Base-by-base conservation (phyloP, 106 monocot species). In the Dioscorea dumetorum region DNA sequence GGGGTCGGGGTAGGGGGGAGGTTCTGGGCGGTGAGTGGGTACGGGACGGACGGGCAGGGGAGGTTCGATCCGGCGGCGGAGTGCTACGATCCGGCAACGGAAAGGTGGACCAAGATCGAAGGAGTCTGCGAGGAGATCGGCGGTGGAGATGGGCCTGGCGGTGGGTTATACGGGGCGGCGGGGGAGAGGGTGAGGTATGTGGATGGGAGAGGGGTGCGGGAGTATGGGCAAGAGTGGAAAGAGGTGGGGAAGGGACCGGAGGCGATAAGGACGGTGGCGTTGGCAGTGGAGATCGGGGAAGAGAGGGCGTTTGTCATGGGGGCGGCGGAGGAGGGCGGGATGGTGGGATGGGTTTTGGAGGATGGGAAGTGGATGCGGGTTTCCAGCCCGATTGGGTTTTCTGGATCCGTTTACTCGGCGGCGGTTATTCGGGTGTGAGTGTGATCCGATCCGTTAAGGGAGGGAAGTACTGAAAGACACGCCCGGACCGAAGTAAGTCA, bases 11-110 rank as follows among this genome's bases (percentile, higher is more conserved):
- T 32, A 4, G 77, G 68, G 5, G 82, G 69, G 4, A 21, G 58
- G 64, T 76, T 86, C 73, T 69, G 67, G 76, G 86, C 76, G 64
- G 68, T 82, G 19, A 82, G 86, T 75, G 86, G 86, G 22, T 86
- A 86, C 76, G 33, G 60, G 49, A 81, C 82, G 22, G 87, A 81
- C 56, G 57, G 64, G 61, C 83, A 83, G 74, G 83, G 88, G 12
- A 22, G 34, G 12, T 83, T 88, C 75, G 72, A 49, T 8, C 2
- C 35, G 16, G 57, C 71, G 5, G 80, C 74, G 12, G 83, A 87
- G 80, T 74, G 56, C 68, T 87, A 71, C 61, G 80, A 83, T 52
- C 74, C 72, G 35, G 72, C 4, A 8, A 69, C 24, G 1, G 35
- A 60, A 14, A 12, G 34, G 21, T 87, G 87, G 83, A n/a, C 8